Evolutionary conservation across 192 early-diverging fungal species (phyloP).

Genomic region (Spizellomyces sp.): DNA sequence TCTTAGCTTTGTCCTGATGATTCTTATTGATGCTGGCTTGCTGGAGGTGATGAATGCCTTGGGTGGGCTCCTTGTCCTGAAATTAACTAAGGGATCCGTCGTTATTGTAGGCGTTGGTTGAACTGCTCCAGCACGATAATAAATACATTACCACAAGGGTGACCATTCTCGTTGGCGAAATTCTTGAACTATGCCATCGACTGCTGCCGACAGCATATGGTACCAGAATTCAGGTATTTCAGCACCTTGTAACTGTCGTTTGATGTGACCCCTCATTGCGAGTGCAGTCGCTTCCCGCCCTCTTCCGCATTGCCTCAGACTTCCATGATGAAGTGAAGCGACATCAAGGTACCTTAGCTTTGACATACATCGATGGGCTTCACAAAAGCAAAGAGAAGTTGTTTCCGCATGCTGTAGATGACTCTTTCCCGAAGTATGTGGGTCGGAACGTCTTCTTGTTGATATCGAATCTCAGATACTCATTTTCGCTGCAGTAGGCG

Average conservation of each 20-base stretch:
- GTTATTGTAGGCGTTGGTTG: conserved; percentile 61
- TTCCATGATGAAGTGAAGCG: conserved; percentile 75
- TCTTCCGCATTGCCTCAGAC: conserved; percentile 74
- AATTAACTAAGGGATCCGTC: no score
- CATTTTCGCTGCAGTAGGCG: conserved; percentile 23
- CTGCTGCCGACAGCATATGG: conserved; percentile 63
- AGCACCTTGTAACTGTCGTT: no score
- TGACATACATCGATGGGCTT: conserved; percentile 74
- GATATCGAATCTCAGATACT: no score
- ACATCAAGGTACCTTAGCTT: conserved; percentile 73
- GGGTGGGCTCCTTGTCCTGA: no score
- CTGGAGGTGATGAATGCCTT: conserved; percentile 34
- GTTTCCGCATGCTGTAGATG: conserved; percentile 10
- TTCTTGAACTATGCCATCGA: conserved; percentile 70
- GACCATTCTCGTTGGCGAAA: conserved; percentile 73
- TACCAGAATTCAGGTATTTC: conserved; percentile 48
- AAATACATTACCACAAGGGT: conserved; percentile 64
- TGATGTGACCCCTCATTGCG: no score
- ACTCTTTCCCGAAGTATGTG: neutral
- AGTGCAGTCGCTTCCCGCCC: conserved; percentile 63
- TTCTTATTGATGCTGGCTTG: conserved; percentile 78
- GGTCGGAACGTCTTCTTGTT: no score
- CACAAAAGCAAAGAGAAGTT: conserved; percentile 44
- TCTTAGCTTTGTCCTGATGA: conserved; percentile 66
- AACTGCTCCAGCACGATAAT: conserved; percentile 65